Evolutionary conservation across 2,329 filamentous ascomycete species (phyloP), one percentile per base, ranked within the genome.

Genomic region (Berkeleyomyces rouxiae): DNA sequence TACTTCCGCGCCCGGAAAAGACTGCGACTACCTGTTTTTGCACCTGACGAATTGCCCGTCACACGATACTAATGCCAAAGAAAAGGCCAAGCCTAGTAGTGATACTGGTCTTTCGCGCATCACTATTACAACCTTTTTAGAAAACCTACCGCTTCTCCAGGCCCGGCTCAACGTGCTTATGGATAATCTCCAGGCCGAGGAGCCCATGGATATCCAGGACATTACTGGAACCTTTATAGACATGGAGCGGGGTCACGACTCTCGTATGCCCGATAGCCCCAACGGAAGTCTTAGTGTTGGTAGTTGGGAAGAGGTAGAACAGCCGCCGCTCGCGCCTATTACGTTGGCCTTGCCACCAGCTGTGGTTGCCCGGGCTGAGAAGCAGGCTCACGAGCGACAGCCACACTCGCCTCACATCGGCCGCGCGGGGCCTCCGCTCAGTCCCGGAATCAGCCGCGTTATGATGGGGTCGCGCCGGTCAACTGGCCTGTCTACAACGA

Each of bases 81-180:
- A 59, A 13, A 59, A 62, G 31, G 40, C 49, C 31, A 55, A 43
- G 2, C 3, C 11, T 10, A n/a, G 37, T 11, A 49, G 57, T 36
- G 53, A 55, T 23, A 82, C 79, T 51, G 84, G 81, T 10, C 85
- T 85, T 58, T 84, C 85, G 3, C 80, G 89, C 61, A 82, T 97
- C 64, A 92, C 88, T 0, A 83, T 99, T 70, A 97, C 96, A 75
- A 88, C 89, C 0, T 99, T 96, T 76, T 77, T 99, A 33, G 92
- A 97, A 68, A 87, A 93, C 33, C 77, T 96, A 51, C 82, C 83
- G 66, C 78, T 97, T 4, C 79, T 99, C 4, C 88, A 96, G 69
- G 81, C 85, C 57, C 84, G 93, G 16, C 77, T 99, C 13, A 95
- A 95, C 70, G 87, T 90, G 66, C 75, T 99, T 37, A 84, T 97